Evolutionary conservation across 192 early-diverging fungal genomes (phyloP).

Genomic region (Gryganskiella cystojenkinii): DNA sequence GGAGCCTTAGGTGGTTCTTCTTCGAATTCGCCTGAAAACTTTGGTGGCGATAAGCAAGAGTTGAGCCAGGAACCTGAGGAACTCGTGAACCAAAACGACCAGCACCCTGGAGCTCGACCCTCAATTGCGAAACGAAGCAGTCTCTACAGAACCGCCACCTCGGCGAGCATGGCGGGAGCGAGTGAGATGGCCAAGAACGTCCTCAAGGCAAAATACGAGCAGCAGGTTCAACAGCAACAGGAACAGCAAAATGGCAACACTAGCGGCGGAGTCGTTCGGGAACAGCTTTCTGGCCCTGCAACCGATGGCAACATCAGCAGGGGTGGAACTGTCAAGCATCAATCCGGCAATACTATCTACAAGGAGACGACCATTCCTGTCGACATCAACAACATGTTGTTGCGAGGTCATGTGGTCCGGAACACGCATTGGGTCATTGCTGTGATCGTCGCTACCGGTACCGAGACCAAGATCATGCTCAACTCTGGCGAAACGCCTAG

Average conservation of each 20-base stretch:
- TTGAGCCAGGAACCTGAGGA: conserved; percentile 15
- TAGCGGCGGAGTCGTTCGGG: background rate
- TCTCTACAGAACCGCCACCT: conserved; percentile 29
- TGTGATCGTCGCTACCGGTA: conserved; percentile 84
- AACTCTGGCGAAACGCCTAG: conserved; percentile 92
- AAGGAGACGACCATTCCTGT: conserved; percentile 68
- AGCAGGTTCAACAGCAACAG: conserved; percentile 35
- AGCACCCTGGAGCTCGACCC: background rate
- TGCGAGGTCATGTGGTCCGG: conserved; percentile 88
- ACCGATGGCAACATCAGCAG: background rate
- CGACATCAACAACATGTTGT: conserved; percentile 81
- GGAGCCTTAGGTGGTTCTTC: conserved; percentile 1
- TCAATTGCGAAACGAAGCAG: conserved; percentile 21
- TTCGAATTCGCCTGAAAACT: background rate
- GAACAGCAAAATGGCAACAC: background rate
- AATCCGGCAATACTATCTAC: background rate
- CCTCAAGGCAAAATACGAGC: conserved; percentile 39
- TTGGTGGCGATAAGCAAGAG: conserved; percentile 25
- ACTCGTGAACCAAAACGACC: conserved; percentile 3
- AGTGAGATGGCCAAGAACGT: conserved; percentile 46
- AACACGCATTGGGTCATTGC: conserved; percentile 95
- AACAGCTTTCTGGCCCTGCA: too few species aligned
- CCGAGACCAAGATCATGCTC: conserved; percentile 91
- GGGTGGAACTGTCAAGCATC: background rate
- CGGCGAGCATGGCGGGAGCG: conserved; percentile 8